Conservation (phyloP, 176 grass and related monocot species). For the Tuctoria greenei region DNA sequence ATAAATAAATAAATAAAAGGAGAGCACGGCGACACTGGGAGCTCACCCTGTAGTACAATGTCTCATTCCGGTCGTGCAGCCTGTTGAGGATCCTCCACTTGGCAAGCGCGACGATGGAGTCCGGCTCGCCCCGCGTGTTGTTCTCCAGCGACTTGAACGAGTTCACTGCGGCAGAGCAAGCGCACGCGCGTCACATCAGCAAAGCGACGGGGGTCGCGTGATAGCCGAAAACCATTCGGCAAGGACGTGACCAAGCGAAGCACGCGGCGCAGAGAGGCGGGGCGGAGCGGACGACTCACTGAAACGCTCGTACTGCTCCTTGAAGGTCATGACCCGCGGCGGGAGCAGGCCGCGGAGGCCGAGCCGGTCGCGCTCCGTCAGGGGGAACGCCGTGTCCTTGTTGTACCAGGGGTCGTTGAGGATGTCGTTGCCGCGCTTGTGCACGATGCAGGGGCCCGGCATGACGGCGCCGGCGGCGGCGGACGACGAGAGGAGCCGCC, state of each 20-base stretch:
- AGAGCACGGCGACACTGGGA: background rate
- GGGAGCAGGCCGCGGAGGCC: slow-evolving; percentile 93
- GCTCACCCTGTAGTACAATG: slow-evolving; percentile 94
- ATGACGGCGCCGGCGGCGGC: slow-evolving; percentile 39
- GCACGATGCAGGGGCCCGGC: slow-evolving; percentile 82
- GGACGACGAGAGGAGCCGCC: slow-evolving; percentile 51
- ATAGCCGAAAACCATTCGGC: background rate
- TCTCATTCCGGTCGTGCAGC: slow-evolving; percentile 95
- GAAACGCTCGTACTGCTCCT: slow-evolving; percentile 96
- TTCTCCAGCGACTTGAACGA: slow-evolving; percentile 83
- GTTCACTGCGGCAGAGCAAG: slow-evolving; percentile 55
- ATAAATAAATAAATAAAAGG: no score
- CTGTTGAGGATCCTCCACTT: slow-evolving; percentile 99
- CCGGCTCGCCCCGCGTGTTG: slow-evolving; percentile 73
- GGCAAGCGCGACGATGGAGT: slow-evolving; percentile 67
- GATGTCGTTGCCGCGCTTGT: slow-evolving; percentile 91
- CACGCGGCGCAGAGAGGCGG: background rate
- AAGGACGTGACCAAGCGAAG: background rate
- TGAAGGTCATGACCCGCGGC: slow-evolving; percentile 92
- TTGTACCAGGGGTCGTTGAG: slow-evolving; percentile 95
- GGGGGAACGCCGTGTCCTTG: slow-evolving; percentile 96
- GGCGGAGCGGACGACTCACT: slow-evolving; percentile 55
- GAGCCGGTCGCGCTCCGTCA: slow-evolving; percentile 93
- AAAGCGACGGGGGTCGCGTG: background rate
- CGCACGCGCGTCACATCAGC: slow-evolving; percentile 26